Percentiles rank a stretch among this genome's conserved stretches.
Conservation (phyloP, 1,284 basidiomycete genomes). For the Cryptococcus sp. region DNA sequence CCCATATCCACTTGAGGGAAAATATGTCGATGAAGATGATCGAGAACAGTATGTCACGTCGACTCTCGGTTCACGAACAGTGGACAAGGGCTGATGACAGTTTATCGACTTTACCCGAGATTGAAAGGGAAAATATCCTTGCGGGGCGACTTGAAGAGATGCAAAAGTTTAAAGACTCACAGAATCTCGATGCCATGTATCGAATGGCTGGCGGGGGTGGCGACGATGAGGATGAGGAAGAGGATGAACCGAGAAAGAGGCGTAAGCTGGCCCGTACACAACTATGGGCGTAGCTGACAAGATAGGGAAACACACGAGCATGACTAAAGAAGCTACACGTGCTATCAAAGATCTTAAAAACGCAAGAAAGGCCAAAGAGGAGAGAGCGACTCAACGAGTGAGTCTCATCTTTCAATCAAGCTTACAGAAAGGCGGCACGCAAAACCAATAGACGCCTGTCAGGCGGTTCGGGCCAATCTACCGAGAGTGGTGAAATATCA, state of each 20-base stretch:
- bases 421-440: conserved; percentile 50
- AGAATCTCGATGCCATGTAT: conserved; percentile 69
- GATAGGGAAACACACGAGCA: conserved; percentile 68
- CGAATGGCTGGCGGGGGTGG: conserved; percentile 52
- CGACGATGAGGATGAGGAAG: conserved; percentile 29
- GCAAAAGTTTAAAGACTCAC: conserved; percentile 68
- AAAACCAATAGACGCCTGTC: conserved; percentile 47
- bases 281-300: conserved; percentile 40
- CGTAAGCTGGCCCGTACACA: conserved; percentile 28
- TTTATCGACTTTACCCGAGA: conserved; percentile 71
- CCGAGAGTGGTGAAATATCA: conserved; percentile 66
- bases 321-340: conserved; percentile 73
- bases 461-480: conserved; percentile 26
- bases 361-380: conserved; percentile 61
- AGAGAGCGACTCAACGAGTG: conserved; percentile 32
- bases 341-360: conserved; percentile 80
- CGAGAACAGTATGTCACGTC: conserved; percentile 58
- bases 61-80: conserved; percentile 6
- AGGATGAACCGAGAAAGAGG: conserved; percentile 48
- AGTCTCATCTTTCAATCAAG: not conserved
- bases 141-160: conserved; percentile 74
- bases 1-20: conserved; percentile 84
- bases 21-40: conserved; percentile 79
- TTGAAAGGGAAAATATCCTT: conserved; percentile 82
- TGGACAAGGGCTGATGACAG: conserved; percentile 51